phyloP scores from a whole-genome alignment of 768 basidiomycete species.

The Leccinum obscurum region DNA sequence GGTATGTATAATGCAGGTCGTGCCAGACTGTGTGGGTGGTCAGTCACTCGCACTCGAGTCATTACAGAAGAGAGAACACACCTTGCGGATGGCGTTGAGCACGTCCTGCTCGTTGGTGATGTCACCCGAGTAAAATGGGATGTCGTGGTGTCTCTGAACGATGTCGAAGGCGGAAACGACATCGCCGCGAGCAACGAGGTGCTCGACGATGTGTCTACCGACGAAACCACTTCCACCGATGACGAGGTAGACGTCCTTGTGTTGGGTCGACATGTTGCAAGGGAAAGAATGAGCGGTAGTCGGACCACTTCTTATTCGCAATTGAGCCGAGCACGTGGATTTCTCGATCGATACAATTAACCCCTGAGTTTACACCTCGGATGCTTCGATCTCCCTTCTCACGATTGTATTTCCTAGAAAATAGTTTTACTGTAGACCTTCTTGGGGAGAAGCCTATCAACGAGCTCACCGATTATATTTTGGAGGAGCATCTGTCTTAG shows the following conservation, averaged over 20 bases:
- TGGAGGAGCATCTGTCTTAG: too few relatives aligned
- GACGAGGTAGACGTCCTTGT: constrained; percentile 78
- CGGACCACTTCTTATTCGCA: constrained; percentile 10
- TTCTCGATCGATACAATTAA: background rate
- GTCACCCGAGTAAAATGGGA: constrained; percentile 87
- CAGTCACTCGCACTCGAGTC: background rate
- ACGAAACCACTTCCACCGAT: constrained; percentile 94
- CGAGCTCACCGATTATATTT: too few relatives aligned
- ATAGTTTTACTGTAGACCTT: too few relatives aligned
- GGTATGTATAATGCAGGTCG: constrained; percentile 94
- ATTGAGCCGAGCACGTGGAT: constrained; percentile 10
- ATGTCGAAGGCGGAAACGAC: constrained; percentile 87
- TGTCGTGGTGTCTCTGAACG: constrained; percentile 86
- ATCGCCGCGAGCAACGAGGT: constrained; percentile 76
- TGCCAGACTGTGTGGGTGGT: constrained; percentile 53
- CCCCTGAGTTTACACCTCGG: background rate
- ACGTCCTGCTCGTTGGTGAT: constrained; percentile 79
- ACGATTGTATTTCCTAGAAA: too few relatives aligned
- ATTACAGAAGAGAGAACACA: constrained; percentile 31
- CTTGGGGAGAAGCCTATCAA: too few relatives aligned
- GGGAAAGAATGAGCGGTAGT: background rate
- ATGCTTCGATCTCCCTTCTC: too few relatives aligned
- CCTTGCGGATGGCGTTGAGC: constrained; percentile 70
- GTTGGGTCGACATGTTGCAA: constrained; percentile 20
- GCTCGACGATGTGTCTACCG: constrained; percentile 88